Evolutionary conservation across 1,284 basidiomycete genomes (phyloP), one percentile per base, ranked within the genome.

Genomic region (Porodaedalea pini): DNA sequence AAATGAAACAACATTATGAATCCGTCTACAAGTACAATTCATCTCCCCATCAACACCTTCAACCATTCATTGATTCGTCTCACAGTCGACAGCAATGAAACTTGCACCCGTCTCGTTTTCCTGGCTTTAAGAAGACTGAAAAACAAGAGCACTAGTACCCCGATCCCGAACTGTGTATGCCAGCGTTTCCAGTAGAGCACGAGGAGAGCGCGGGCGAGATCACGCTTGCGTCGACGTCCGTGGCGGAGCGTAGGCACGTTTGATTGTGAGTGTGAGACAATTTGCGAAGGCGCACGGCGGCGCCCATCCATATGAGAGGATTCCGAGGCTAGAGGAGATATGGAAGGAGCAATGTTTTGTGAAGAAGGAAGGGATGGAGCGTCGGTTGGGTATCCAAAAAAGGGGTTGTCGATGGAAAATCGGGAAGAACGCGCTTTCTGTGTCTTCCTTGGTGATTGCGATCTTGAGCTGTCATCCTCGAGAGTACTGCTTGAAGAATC

Each of bases 311-410:
- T 45, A 27, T 45, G 13, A 17, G 44, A 5, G 8, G 43, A 7
- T 3, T 19, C 17, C 7, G 19, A 25, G 7, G 23, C 10, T 7
- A n/a, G 5, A 2, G 48, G n/a, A n/a, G n/a, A n/a, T n/a, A n/a
- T 37, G 37, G 73, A 68, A 45, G 72, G 66, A 54, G 72, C 17
- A n/a, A 7, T 43, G n/a, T 43, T 43, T 5, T 43, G n/a, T n/a
- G 17, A 21, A 43, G 15, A n/a, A 4, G 17, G 7, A 5, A n/a
- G 19, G 4, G 7, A 15, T 11, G 50, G 15, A 6, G 17, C 13
- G 25, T 55, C 70, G 48, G 76, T 71, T 0, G 92, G 89, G 69
- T 94, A 94, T n/a, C 91, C 91, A 64, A 84, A 93, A 71, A 87
- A 92, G 0, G 91, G 91, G 64, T 92, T 93, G 51, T 81, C 70